Base-by-base conservation (phyloP, 1,284 basidiomycete genomes). In the Cryptococcus wingfieldii region DNA sequence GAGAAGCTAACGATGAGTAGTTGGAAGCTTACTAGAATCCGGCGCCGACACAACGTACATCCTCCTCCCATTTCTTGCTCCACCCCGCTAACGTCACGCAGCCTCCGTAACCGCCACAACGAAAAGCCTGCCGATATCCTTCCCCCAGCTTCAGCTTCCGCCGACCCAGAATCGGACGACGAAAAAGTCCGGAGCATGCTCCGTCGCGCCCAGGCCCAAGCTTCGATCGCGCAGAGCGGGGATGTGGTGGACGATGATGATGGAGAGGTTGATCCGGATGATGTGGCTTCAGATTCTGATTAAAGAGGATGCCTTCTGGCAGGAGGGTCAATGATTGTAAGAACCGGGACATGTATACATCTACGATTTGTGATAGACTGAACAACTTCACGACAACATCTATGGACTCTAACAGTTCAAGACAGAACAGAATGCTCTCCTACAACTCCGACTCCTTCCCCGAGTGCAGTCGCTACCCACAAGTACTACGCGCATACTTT, bases 51-150 rank as follows among this genome's bases (percentile, higher is more conserved):
- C 81, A 3, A 80, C 74, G 87, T 88, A 62, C 60, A 83, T 77
- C 1, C 27, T 47, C 31, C 54, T 16, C 19, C 16, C 5, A 23
- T 46, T 34, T 25, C 4, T 16, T 23, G 18, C n/a, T 8, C 47
- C n/a, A n/a, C n/a, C 23, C 25, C 14, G 13, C 37, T 38, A n/a
- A 19, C 28, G 25, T 44, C 19, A 28, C 28, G 4, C 66, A 89
- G 87, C 58, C 83, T 90, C 69, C 85, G 84, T 69, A 85, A 90
- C 75, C 87, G 86, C 77, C 80, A 85, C 59, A 83, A 83, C 14
- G 79, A 84, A 45, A 82, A 82, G 0, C 80, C 82, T 0, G 58
- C 82, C 9, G 85, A 89, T 64, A 74, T 86, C 14, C 75, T 89
- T 14, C 80, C 82, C 5, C 74, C 77, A 16, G 47, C 55, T 8